A percentile compares a stretch with the other conserved stretches of the same genome.
These are phyloP conservation scores for Solanum ahanhuiri DNA, from an alignment of 257 asterid genomes.

Conservation along the genomic window DNA sequence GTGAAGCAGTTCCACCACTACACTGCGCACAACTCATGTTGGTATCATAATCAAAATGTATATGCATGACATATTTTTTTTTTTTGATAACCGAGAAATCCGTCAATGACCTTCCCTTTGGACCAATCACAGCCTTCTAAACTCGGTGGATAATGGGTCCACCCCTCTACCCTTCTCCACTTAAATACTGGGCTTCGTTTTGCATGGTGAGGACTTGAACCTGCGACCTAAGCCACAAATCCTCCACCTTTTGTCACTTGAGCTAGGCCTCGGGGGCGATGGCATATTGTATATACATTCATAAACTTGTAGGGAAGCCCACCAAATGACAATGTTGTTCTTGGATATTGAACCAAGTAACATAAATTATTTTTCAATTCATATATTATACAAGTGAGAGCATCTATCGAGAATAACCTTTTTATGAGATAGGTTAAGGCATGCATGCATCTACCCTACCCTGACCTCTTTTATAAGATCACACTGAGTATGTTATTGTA, in stretches of 20 bases:
- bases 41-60: neutral
- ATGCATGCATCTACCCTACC: neutral
- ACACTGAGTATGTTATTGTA: neutral
- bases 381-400: no score
- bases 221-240: neutral
- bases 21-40: neutral
- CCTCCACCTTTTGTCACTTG: neutral
- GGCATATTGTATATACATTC: neutral
- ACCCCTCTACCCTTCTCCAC: neutral
- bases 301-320: neutral
- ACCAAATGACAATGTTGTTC: neutral
- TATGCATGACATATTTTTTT: neutral
- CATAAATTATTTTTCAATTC: neutral
- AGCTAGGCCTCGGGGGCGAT: neutral
- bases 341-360: neutral
- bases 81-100: no score
- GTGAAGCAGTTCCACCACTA: neutral
- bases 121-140: neutral
- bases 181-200: accelerated
- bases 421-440: neutral
- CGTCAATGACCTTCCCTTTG: accelerated
- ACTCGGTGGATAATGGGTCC: neutral
- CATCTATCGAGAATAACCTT: neutral
- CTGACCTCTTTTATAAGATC: neutral
- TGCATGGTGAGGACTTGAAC: accelerated